Evolutionary conservation across 306 rosid genomes (phyloP), one percentile per base, ranked within the genome.

Genomic region (Mimosa pudica): DNA sequence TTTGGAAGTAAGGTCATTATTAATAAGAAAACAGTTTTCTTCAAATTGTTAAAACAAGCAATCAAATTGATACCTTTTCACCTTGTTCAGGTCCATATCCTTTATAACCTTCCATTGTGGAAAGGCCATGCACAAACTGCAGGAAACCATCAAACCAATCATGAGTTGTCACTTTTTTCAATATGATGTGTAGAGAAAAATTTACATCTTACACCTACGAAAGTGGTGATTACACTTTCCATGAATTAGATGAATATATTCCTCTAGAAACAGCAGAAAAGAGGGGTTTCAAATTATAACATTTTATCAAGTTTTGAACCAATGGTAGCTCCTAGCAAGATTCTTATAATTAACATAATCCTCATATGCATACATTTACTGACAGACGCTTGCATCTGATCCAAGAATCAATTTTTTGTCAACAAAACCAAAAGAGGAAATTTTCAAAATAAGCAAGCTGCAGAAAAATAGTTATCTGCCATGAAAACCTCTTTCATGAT

Each of bases 61-160:
- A 18, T 47, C 60, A n/a, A 52, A 44, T 89, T 88, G 60, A 58
- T 88, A 92, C 97, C 97, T 90, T 84, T 80, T 85, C 85, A 63
- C 94, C 97, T 70, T 92, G 97, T 86, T 92, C 97, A 35, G 91
- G 91, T 75, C 97, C 94, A 86, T 90, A 92, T 63, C 97, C 94
- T 72, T 82, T 84, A 77, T 90, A 89, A 73, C 94, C 97, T 36
- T 77, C 75, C 20, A 46, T 45, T 33, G 97, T 90, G 61, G 97
- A 90, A 76, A 92, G 97, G 76, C 87, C 92, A 61, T 2, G 83
- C 54, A 89, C 92, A 77, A 82, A 92, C 97, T 92, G 88, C 86
- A 88, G 73, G 65, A 42, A n/a, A n/a, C n/a, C n/a, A n/a, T n/a
- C n/a, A n/a, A 58, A 83, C 20, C 65, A 52, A 38, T 5, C 13